Evolutionary conservation across 2,329 filamentous ascomycete genomes (phyloP).

Genomic region (Aspergillus latus): DNA sequence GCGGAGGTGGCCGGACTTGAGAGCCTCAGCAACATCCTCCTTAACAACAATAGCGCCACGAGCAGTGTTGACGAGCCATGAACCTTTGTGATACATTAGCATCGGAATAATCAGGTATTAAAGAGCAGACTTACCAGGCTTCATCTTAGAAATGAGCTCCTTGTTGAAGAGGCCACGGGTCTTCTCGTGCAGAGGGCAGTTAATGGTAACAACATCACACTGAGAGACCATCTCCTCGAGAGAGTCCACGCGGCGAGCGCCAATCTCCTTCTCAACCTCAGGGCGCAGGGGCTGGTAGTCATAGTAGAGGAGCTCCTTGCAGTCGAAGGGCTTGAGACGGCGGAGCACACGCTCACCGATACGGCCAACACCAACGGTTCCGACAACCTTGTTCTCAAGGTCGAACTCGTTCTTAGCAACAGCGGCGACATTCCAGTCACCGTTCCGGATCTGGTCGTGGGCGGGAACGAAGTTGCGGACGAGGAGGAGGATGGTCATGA

Average conservation of each 20-base stretch:
- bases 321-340: slow-evolving; percentile 95
- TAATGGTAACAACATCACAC: slow-evolving; percentile 98
- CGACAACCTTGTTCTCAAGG: slow-evolving; percentile 94
- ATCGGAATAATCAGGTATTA: slow-evolving; percentile 9
- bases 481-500: slow-evolving; percentile 97
- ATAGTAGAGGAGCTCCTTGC: slow-evolving; percentile 99
- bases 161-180: slow-evolving; percentile 97
- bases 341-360: slow-evolving; percentile 98
- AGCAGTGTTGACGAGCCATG: slow-evolving; percentile 98
- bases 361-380: slow-evolving; percentile 94
- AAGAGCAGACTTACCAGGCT: slow-evolving; percentile 65
- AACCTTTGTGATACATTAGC: slow-evolving; percentile 53
- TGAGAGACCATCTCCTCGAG: slow-evolving; percentile 92
- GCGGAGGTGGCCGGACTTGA: slow-evolving; percentile 76
- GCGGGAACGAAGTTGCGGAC: slow-evolving; percentile 98
- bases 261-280: slow-evolving; percentile 92
- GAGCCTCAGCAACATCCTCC: slow-evolving; percentile 93
- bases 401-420: slow-evolving; percentile 99
- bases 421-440: slow-evolving; percentile 93
- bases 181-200: slow-evolving; percentile 99
- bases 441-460: slow-evolving; percentile 84
- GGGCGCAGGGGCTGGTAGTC: slow-evolving; percentile 93
- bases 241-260: slow-evolving; percentile 80
- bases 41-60: slow-evolving; percentile 99
- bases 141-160: slow-evolving; percentile 98